Conservation (phyloP, 129 eudicot genomes). For the Ambrosia artemisiifolia region DNA sequence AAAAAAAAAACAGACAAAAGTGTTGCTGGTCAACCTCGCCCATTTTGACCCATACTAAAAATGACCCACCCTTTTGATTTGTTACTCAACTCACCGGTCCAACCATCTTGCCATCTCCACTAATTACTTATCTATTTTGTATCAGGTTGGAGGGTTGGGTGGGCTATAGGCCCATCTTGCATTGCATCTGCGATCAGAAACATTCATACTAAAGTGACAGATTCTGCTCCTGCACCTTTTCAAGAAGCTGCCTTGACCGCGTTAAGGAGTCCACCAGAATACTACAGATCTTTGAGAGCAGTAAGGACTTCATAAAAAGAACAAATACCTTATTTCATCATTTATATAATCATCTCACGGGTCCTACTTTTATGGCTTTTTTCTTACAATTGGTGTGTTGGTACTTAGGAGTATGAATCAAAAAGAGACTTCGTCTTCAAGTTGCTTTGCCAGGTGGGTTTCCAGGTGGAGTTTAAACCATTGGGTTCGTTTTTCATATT, state of each 20-base stretch:
- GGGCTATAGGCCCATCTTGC: slow-evolving; percentile 92
- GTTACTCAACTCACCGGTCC: not conserved
- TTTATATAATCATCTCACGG: not conserved
- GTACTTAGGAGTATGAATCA: slow-evolving; percentile 64
- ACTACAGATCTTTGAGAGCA: slow-evolving; percentile 51
- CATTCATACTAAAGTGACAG: slow-evolving; percentile 76
- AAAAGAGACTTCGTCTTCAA: slow-evolving; percentile 62
- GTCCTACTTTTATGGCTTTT: not conserved
- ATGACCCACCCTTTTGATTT: not conserved
- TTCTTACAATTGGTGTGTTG: slow-evolving; percentile 10
- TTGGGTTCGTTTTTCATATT: slow-evolving; percentile 83
- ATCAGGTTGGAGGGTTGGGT: slow-evolving; percentile 98
- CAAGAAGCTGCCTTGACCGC: slow-evolving; percentile 99
- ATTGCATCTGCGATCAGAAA: slow-evolving; percentile 81
- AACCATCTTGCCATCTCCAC: slow-evolving; percentile 3
- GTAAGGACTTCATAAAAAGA: slow-evolving; percentile 35
- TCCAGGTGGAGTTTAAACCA: slow-evolving; percentile 52
- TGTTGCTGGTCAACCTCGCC: not conserved
- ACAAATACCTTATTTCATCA: not conserved
- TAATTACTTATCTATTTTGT: slow-evolving; percentile 6
- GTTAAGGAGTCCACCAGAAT: slow-evolving; percentile 57
- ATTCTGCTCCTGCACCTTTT: slow-evolving; percentile 99
- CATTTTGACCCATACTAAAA: not conserved
- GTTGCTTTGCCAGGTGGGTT: slow-evolving; percentile 64
- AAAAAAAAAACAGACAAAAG: not conserved